Evolutionary conservation across 257 asterid species (phyloP).

Genomic region (Cordia subcordata): DNA sequence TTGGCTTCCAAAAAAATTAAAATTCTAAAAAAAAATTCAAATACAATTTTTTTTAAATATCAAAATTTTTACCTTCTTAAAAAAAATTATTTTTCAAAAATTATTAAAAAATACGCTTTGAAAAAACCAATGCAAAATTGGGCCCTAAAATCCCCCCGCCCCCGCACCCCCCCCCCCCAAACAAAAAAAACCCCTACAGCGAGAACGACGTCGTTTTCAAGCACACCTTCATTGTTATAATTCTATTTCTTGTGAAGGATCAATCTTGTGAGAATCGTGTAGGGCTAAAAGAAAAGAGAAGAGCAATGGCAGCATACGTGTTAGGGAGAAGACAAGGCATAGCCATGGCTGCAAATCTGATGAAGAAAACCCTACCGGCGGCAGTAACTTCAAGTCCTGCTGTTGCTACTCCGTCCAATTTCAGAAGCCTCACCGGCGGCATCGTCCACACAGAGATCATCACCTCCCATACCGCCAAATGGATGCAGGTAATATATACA

Average conservation of each 20-base stretch:
- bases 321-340: constrained; percentile 37
- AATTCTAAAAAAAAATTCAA: too few species aligned
- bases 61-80: too few species aligned
- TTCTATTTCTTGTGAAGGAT: neutral
- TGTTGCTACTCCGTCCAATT: constrained; percentile 19
- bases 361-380: constrained; percentile 45
- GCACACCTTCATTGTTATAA: neutral
- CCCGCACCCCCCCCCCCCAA: too few species aligned
- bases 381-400: constrained; percentile 12
- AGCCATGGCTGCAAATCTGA: constrained; percentile 36
- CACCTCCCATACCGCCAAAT: constrained; percentile 71
- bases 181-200: too few species aligned
- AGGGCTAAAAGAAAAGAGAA: too few species aligned
- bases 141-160: too few species aligned
- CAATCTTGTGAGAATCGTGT: neutral
- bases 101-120: too few species aligned
- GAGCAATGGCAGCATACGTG: constrained; percentile 23
- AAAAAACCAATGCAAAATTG: too few species aligned
- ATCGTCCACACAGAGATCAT: constrained; percentile 41
- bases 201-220: neutral
- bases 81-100: too few species aligned
- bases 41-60: too few species aligned
- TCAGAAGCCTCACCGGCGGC: constrained; percentile 46
- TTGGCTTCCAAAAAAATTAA: too few species aligned
- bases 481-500: constrained; percentile 71